Evolutionary conservation across 208 protist genomes (phyloP).

Genomic region (Histomonas meleagridis): DNA sequence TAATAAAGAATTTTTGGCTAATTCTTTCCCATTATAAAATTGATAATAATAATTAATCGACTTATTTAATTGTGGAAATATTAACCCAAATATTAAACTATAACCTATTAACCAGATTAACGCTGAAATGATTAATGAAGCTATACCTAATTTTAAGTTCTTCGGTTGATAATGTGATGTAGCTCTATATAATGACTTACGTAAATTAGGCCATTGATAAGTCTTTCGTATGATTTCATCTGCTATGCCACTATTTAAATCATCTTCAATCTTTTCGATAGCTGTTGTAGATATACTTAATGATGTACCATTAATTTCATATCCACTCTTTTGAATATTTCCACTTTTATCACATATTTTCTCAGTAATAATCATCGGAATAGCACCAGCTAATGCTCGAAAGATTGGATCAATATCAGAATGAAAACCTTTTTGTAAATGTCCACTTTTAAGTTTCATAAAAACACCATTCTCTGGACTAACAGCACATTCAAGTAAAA

Average conservation of each 20-base stretch:
- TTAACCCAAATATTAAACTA: no score
- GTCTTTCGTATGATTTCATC: not conserved
- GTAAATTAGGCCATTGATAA: not conserved
- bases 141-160: not conserved
- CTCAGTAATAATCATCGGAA: not conserved
- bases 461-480: not conserved
- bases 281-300: not conserved
- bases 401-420: not conserved
- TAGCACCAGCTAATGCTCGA: not conserved
- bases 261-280: slow-evolving; percentile 15
- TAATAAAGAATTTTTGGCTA: no score
- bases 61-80: no score
- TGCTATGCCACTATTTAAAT: not conserved
- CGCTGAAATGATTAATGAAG: not conserved
- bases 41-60: no score
- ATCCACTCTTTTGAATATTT: not conserved
- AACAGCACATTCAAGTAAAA: not conserved
- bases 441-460: not conserved
- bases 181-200: not conserved
- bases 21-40: no score
- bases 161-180: not conserved
- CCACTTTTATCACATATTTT: not conserved
- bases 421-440: not conserved
- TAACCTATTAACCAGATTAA: not conserved
- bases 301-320: not conserved